phyloP scores from a whole-genome alignment of 2,329 filamentous ascomycete species.

The Epichloe coenophiala region DNA sequence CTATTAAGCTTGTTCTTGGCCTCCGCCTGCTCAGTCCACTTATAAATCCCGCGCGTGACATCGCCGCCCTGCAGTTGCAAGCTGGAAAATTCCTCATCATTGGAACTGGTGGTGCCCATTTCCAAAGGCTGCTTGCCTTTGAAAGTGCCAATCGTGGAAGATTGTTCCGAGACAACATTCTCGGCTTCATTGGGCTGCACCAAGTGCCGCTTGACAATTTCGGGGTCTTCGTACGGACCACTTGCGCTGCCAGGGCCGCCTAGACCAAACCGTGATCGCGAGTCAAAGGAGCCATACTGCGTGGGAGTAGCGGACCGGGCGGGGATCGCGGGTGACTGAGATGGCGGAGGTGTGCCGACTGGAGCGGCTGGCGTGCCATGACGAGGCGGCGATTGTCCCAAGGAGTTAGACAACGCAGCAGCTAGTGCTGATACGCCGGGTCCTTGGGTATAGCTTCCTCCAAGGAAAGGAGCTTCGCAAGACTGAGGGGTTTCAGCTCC shows the following conservation, averaged over 20 bases:
- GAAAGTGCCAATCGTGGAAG: constrained; percentile 26
- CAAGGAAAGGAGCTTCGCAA: constrained; percentile 49
- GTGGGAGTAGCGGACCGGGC: constrained; percentile 42
- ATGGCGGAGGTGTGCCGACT: constrained; percentile 40
- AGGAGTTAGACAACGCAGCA: constrained; percentile 66
- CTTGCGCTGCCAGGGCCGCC: constrained; percentile 14
- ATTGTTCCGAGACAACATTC: constrained; percentile 31
- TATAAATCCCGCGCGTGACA: constrained; percentile 87
- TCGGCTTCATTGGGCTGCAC: constrained; percentile 50
- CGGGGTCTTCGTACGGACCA: constrained; percentile 70
- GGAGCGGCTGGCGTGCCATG: constrained; percentile 52
- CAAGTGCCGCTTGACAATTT: constrained; percentile 80
- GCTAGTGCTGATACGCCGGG: constrained; percentile 81
- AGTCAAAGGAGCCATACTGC: constrained; percentile 78
- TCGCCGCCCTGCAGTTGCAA: constrained; percentile 87
- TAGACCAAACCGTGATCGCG: constrained; percentile 41
- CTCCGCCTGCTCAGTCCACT: constrained; percentile 86
- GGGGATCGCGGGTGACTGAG: constrained; percentile 24
- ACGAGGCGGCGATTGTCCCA: constrained; percentile 55
- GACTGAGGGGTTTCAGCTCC: constrained; percentile 16
- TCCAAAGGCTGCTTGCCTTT: constrained; percentile 43
- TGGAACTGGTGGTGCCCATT: constrained; percentile 22
- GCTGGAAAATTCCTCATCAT: constrained; percentile 83
- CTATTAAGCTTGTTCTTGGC: constrained; percentile 54
- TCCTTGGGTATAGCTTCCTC: constrained; percentile 50